Base-by-base conservation (phyloP, 805 yeast genomes). In the Aciculoconidium aculeatum region DNA sequence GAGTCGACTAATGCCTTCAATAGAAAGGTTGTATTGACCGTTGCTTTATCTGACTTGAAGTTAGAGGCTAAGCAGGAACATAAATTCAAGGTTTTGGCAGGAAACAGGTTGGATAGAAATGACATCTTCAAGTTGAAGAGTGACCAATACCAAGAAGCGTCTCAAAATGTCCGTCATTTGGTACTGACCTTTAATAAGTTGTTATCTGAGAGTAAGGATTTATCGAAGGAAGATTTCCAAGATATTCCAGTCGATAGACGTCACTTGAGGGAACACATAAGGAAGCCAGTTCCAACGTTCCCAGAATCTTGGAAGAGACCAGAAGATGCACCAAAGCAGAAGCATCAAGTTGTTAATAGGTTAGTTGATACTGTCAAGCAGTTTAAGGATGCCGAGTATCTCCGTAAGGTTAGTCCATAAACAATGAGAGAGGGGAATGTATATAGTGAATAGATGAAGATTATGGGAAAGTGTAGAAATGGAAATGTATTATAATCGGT, bases 171-270 rank as follows among this genome's bases (percentile, higher is more conserved):
- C 28, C 72, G 81, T 40, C 77, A 68, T 52, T 59, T 85, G 39
- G 77, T 79, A 11, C 81, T 76, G 32, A 66, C 76, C 15, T 63
- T 87, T 40, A 70, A 72, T 41, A 67, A 67, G 32, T 61, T 92
- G 28, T 47, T 88, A 16, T 51, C 52, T 15, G 88, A 77, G 44
- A 64, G 95, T 6, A 81, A 76, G 46, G 80, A 75, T 29, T 49
- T 69, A 25, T 45, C 58, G n/a, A 82, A 80, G 32, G 71, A 71
- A 35, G 39, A 43, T n/a, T 83, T 84, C 43, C 66, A 68, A 23
- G 94, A 84, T 46, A 62, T 90, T 17, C 96, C 96, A 17, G 55
- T 90, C 27, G 95, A 88, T 53, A 75, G 67, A 15, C 76, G 95
- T 53, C 86, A 80, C 49, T 68, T 71, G 30, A 74, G 65, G 46